Conservation (phyloP, 202 grass and related monocot species). For the Cymbopogon flexuosus region DNA sequence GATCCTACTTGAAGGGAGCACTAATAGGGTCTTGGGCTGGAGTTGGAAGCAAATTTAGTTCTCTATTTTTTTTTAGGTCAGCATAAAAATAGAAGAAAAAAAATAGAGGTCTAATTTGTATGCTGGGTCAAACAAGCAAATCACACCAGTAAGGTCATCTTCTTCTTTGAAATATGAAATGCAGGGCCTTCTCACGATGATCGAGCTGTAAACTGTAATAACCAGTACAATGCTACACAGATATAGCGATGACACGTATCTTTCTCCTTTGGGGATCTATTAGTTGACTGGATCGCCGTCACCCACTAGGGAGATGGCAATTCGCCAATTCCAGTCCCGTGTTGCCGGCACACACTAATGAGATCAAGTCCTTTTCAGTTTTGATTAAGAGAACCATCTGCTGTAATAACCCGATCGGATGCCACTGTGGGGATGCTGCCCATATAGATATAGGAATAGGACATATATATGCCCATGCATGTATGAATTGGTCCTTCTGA, state of each 20-base stretch:
- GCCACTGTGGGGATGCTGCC: neutral
- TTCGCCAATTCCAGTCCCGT: neutral
- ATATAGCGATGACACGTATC: neutral
- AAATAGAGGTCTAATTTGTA: too few species aligned
- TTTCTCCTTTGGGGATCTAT: neutral
- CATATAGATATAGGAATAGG: neutral
- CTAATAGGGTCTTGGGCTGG: too few species aligned
- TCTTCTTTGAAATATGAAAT: neutral
- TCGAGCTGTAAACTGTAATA: neutral
- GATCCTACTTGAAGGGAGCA: too few species aligned
- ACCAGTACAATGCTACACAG: neutral
- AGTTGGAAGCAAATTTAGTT: too few species aligned
- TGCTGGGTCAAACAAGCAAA: neutral
- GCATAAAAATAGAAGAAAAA: too few species aligned
- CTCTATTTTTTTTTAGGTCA: too few species aligned
- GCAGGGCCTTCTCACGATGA: neutral
- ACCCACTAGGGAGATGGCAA: neutral
- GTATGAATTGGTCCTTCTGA: neutral
- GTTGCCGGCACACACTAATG: neutral
- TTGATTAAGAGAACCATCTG: neutral
- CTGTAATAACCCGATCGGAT: neutral
- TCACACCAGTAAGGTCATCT: neutral
- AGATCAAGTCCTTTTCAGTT: neutral
- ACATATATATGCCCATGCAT: neutral
- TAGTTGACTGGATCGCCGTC: neutral